A percentile compares a stretch with the other conserved stretches of the same genome.
Conservation (phyloP, 306 rosid species). For the Pterocarpus macrocarpus region DNA sequence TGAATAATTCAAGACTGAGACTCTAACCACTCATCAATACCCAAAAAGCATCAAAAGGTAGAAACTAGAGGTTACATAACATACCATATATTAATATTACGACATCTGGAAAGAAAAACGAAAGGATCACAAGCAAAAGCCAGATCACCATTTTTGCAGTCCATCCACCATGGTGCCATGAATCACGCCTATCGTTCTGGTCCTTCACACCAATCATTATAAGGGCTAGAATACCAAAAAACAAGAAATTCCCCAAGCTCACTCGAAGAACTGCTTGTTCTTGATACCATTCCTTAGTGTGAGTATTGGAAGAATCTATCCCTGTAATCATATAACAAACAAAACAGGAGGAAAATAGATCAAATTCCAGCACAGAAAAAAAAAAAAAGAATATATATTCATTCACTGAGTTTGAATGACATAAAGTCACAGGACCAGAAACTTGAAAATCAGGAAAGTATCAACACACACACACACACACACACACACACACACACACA, state of each 20-base stretch:
- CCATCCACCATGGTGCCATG: constrained; percentile 99
- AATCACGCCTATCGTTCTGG: constrained; percentile 91
- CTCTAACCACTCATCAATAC: constrained; percentile 8
- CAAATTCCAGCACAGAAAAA: constrained; percentile 23
- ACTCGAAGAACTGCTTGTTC: constrained; percentile 94
- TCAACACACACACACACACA: too few relatives aligned
- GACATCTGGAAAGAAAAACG: constrained; percentile 83
- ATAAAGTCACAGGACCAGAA: constrained; percentile 6
- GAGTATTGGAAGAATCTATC: constrained; percentile 69
- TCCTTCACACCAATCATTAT: constrained; percentile 96
- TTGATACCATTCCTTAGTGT: constrained; percentile 83
- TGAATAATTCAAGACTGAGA: neutral
- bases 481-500: too few relatives aligned
- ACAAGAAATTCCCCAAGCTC: constrained; percentile 92
- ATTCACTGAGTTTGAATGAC: constrained; percentile 14
- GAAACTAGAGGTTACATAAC: constrained; percentile 38
- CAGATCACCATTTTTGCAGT: constrained; percentile 77
- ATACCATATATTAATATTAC: constrained; percentile 74
- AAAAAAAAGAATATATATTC: neutral
- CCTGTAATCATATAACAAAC: constrained; percentile 56
- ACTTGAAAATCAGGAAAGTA: neutral
- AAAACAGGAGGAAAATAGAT: neutral
- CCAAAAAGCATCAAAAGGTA: constrained; percentile 20
- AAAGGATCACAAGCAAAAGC: constrained; percentile 79
- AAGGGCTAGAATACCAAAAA: constrained; percentile 76